These are phyloP conservation scores for Porpolomopsis calyptriformis DNA, from an alignment of 768 basidiomycete species.

Conservation along the genomic window DNA sequence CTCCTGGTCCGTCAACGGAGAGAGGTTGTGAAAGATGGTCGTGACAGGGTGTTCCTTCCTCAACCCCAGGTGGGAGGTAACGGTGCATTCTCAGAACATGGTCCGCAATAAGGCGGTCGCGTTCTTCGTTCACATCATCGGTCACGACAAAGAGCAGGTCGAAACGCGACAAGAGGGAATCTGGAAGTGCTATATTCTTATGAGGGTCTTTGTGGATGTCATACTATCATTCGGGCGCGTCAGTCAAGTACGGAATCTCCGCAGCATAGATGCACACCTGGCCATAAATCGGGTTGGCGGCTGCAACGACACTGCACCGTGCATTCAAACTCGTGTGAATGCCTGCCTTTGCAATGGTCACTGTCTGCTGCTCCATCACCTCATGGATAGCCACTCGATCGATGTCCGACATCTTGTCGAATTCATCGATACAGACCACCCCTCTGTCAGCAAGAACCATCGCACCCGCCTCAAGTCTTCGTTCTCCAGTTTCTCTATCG, in stretches of 20 bases:
- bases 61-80: slow-evolving; percentile 90
- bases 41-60: slow-evolving; percentile 86
- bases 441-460: slow-evolving; percentile 99
- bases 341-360: slow-evolving; percentile 98
- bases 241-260: slow-evolving; percentile 1
- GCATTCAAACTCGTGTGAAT: slow-evolving; percentile 98
- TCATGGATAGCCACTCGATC: slow-evolving; percentile 99
- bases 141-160: slow-evolving; percentile 97
- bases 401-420: slow-evolving; percentile 99
- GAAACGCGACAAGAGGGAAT: slow-evolving; percentile 96
- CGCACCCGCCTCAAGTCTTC: slow-evolving; percentile 93
- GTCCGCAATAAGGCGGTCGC: slow-evolving; percentile 92
- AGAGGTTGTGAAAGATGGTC: slow-evolving; percentile 86
- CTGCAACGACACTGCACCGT: slow-evolving; percentile 93
- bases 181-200: slow-evolving; percentile 95
- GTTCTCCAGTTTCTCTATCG: slow-evolving; percentile 95
- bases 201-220: slow-evolving; percentile 99
- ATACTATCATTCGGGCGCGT: slow-evolving; percentile 45
- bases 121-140: slow-evolving; percentile 91
- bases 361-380: slow-evolving; percentile 99
- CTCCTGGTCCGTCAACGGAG: slow-evolving; percentile 70
- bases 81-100: slow-evolving; percentile 97
- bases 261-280: slow-evolving; percentile 44
- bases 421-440: slow-evolving; percentile 99
- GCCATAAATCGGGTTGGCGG: slow-evolving; percentile 97